Base-by-base conservation (phyloP, 2,329 filamentous ascomycete genomes). In the Amphichorda felina region DNA sequence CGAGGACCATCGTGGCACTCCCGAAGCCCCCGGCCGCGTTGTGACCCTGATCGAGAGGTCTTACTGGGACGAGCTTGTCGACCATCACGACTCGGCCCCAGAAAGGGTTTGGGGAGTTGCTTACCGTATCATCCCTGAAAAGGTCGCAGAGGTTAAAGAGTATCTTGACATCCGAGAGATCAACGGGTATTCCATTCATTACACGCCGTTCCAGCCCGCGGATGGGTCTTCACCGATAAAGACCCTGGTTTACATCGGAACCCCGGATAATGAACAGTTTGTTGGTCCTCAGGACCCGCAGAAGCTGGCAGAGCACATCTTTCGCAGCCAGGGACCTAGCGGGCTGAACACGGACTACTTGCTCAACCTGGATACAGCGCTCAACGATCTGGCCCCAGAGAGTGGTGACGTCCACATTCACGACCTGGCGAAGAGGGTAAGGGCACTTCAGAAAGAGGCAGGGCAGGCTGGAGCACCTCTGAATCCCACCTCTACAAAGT, bases 151-250 rank as follows among this genome's bases (percentile, higher is more conserved):
- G 60, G 89, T 95, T 4, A 80, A 84, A 46, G 72, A 79, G 39
- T 95, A 95, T 55, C 82, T 98, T 33, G 88, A 96, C 57, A 89
- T 95, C 44, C 80, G 91, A 31, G 91, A 98, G 60, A 94, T 96
- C 53, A 94, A 96, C 61, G 91, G 91, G 18, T 98, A 98, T 60
- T 84, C 79, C 36, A 93, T 94, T 45, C 88, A 95, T 59, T 85
- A 87, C 57, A 85, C 87, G 19, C 76, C 82, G 0, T 95, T 96
- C 56, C 68, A 88, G 48, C 48, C 58, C n/a, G 53, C 57, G 29
- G 56, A 63, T 42, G 50, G 51, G 18, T 50, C 53, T 11, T 38
- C 51, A 4, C 45, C 58, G 15, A 69, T 75, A 47, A 57, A 53
- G 36, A 68, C 71, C 40, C 72, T 95, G 42, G 85, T 94, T 2